Conservation (phyloP, 148 eudicot species). For the Silene latifolia region DNA sequence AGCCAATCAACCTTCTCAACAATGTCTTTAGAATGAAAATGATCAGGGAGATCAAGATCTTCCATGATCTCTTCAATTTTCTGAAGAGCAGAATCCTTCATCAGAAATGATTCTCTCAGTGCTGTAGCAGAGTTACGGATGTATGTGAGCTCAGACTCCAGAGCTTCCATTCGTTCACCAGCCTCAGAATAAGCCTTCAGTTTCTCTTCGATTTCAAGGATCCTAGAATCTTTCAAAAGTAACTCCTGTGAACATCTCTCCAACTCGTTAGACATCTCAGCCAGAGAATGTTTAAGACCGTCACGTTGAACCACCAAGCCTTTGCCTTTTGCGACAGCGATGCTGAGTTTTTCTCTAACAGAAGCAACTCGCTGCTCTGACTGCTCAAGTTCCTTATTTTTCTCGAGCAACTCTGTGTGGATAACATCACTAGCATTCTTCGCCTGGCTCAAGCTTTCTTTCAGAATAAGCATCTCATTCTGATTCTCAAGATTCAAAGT, state of each 20-base stretch:
- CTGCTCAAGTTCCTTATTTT: conserved; percentile 70
- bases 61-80: conserved; percentile 92
- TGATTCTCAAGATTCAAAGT: conserved; percentile 44
- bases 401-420: conserved; percentile 42
- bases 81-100: conserved; percentile 90
- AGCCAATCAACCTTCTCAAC: conserved; percentile 91
- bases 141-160: conserved; percentile 96
- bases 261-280: conserved; percentile 69
- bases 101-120: conserved; percentile 82
- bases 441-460: conserved; percentile 59
- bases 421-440: conserved; percentile 37
- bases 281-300: conserved; percentile 79
- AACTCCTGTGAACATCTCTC: conserved; percentile 74
- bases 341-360: conserved; percentile 84
- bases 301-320: conserved; percentile 95
- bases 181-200: conserved; percentile 87
- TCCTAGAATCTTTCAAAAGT: conserved; percentile 64
- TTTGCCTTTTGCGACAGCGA: conserved; percentile 97
- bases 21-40: conserved; percentile 69
- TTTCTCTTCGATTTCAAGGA: conserved; percentile 75
- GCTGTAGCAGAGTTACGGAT: conserved; percentile 98
- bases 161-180: conserved; percentile 98
- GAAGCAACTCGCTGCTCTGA: conserved; percentile 92
- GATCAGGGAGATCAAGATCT: conserved; percentile 90
- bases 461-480: conserved; percentile 56